Evolutionary conservation across 2,329 filamentous ascomycete species (phyloP), one percentile per base, ranked within the genome.

Genomic region (Periconia sp.): DNA sequence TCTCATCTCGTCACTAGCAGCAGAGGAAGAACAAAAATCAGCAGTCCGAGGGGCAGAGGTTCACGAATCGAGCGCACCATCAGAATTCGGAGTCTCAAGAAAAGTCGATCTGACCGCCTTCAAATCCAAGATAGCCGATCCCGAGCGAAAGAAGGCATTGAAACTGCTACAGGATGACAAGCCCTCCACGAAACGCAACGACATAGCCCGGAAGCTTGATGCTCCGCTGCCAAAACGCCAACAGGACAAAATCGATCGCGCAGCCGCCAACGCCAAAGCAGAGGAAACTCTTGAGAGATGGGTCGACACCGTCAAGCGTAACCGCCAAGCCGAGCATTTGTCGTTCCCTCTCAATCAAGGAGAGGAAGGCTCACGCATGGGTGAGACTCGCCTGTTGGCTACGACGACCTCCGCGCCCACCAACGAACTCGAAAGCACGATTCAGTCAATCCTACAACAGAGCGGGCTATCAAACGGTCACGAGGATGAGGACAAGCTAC

Each of bases 221-320:
- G 89, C 92, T 2, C 92, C 93, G 14, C 81, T 97, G 6, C 85
- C 91, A 1, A 92, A 90, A 70, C 84, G 92, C 56, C 89, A 96
- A 64, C 93, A 97, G 73, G 92, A 92, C 69, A 86, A 87, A 47
- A 76, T 97, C 15, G 88, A 96, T 66, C 90, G 94, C 48, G 80
- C 81, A 49, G 91, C 86, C 20, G 94, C 94, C 2, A 95, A 92
- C 64, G 86, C 92, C 35, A 92, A 96, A 79, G 92, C 91, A 47
- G 96, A 95, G 66, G 88, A 97, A 73, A 93, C 92, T 0, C 80
- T 99, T 23, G 86, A 90, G 58, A 86, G 91, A 64, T 99, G 94
- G 94, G 88, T 88, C 31, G 93, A 97, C 56, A 97, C 94, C 0
- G 92, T 99, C 66, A 96, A 97, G 76, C 86, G 91, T 31, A 97